Base-by-base conservation (phyloP, 768 basidiomycete genomes). In the Lactarius hatsudake region DNA sequence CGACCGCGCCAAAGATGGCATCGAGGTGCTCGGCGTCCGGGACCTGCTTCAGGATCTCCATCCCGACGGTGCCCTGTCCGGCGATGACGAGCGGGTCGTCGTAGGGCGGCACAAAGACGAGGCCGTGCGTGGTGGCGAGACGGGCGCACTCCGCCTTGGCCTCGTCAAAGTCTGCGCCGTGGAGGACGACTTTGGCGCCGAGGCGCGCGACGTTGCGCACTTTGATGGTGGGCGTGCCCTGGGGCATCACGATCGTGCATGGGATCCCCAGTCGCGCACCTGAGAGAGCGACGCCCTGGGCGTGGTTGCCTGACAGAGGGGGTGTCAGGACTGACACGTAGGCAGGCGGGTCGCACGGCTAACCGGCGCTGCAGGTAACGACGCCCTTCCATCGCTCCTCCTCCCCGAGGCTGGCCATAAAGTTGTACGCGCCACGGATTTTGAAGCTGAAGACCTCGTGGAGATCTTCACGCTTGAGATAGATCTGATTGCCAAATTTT, bases 401-500 rank as follows among this genome's bases (percentile, higher is more conserved):
- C 38, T 90, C 88, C 9, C 81, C 81, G 42, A 99, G 81, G 76
- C 85, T 84, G 26, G 93, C 93, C 96, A 99, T 99, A 73, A 97
- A 93, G 77, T 99, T 99, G 81, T 97, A 99, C 38, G 97, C 97
- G 28, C 97, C 97, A 5, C 97, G 84, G 57, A 98, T 95, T 76
- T 99, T 99, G 87, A 99, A 99, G 76, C 93, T 96, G 77, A 99
- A 99, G 23, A 99, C 97, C 73, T 94, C 90, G 56, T 98, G 96
- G 2, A 97, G 83, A 74, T 99, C 97, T 77, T 99, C 97, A 30
- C 97, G 87, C 79, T 99, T 99, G 66, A 99, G 85, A 87, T 90
- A 96, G 77, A 99, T 90, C 71, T 96, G 86, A 75, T 94, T 94
- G 1, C 97, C 97, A 1, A 98, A 82, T 68, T 90, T 87, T 68